A percentile compares a stretch with the other conserved stretches of the same genome.
phyloP scores from a whole-genome alignment of 2,329 filamentous ascomycete genomes.

The Plenodomus biglobosus region DNA sequence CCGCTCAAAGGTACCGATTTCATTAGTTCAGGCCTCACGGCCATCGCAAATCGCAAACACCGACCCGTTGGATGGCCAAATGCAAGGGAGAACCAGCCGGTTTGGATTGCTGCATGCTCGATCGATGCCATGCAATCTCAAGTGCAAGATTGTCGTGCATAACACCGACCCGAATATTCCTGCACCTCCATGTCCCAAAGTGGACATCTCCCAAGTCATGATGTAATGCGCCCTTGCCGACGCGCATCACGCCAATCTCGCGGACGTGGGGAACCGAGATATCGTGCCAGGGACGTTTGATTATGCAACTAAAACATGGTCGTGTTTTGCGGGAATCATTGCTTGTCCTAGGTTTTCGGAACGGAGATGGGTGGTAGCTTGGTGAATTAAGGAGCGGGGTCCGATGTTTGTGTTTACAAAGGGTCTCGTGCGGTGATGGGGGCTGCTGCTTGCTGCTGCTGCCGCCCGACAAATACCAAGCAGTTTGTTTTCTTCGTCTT shows the following conservation, averaged over 20 bases:
- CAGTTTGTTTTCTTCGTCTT: too few species aligned
- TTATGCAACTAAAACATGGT: neutral
- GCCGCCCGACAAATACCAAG: too few species aligned
- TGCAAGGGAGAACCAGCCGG: neutral
- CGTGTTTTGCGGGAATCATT: neutral
- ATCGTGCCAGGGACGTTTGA: neutral
- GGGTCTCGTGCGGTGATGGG: neutral
- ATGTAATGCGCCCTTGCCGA: neutral
- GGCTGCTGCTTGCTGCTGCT: neutral
- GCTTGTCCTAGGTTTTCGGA: neutral
- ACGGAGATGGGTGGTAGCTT: neutral
- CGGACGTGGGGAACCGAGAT: neutral
- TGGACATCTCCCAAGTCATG: neutral
- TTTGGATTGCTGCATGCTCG: neutral
- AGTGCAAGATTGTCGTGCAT: neutral
- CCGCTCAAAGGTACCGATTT: too few species aligned
- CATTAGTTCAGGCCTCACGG: too few species aligned
- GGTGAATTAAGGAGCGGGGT: neutral
- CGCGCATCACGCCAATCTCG: neutral
- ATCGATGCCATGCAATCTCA: neutral
- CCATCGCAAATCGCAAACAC: neutral
- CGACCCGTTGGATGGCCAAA: neutral
- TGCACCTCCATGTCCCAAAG: neutral
- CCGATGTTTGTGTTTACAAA: slow-evolving; percentile 1
- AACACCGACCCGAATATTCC: neutral